Conservation (phyloP, 371 early-diverging fungal genomes). For the Homolaphlyctis polyrhiza region DNA sequence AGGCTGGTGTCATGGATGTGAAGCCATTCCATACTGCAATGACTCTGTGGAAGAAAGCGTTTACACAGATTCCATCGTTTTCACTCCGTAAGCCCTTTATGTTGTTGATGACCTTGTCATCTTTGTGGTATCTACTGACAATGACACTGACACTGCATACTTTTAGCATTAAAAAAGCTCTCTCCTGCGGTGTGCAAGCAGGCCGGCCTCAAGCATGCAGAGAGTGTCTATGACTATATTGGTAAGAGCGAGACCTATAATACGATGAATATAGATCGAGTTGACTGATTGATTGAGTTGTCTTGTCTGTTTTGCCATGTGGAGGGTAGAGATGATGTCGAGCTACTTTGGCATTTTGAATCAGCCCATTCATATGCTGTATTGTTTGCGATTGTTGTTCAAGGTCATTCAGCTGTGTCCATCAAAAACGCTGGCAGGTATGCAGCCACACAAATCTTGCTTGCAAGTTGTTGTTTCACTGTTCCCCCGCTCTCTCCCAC, state of each 20-base stretch:
- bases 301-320: background rate
- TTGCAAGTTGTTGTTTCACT: background rate
- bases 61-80: conserved; percentile 21
- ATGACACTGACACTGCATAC: conserved; percentile 3
- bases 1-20: conserved; percentile 9
- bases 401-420: conserved; percentile 28
- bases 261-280: background rate
- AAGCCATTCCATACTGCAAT: conserved; percentile 49
- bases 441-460: background rate
- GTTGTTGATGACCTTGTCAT: background rate
- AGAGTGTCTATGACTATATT: conserved; percentile 1
- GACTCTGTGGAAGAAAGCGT: conserved; percentile 51
- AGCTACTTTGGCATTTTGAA: conserved; percentile 46
- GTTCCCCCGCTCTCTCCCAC: background rate
- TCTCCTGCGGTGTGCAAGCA: conserved; percentile 6
- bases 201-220: background rate
- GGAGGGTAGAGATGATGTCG: conserved; percentile 33
- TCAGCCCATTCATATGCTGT: conserved; percentile 39
- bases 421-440: background rate
- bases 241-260: background rate
- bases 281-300: background rate
- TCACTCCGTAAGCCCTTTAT: conserved; percentile 4
- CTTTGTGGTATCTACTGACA: background rate
- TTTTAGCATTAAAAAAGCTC: background rate
- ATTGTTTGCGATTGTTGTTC: conserved; percentile 40